Percentiles rank a stretch among this genome's conserved stretches.
phyloP scores from a whole-genome alignment of 768 basidiomycete species.

The Russula virescens region DNA sequence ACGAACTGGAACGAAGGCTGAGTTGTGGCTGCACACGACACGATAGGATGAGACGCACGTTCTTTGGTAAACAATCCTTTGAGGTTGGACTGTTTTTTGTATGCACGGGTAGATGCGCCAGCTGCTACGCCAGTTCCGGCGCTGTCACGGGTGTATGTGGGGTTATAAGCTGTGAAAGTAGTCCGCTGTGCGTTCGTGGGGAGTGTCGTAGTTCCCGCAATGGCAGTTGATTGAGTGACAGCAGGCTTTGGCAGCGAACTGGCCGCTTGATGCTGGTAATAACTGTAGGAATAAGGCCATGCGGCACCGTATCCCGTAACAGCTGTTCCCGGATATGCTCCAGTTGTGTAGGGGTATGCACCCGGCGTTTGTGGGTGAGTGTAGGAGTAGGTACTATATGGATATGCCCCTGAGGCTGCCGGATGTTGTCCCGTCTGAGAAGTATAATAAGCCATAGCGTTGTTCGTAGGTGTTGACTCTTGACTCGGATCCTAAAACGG shows the following conservation, averaged over 20 bases:
- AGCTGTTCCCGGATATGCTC: constrained; percentile 52
- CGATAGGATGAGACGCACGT: constrained; percentile 41
- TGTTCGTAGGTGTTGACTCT: not conserved
- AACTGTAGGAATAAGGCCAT: constrained; percentile 68
- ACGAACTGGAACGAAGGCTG: constrained; percentile 46
- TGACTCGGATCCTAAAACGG: not conserved
- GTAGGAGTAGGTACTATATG: constrained; percentile 53
- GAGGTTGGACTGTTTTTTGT: constrained; percentile 60
- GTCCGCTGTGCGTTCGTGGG: constrained; percentile 25
- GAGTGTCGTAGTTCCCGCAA: constrained; percentile 18
- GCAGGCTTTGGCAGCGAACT: constrained; percentile 24
- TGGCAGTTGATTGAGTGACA: constrained; percentile 22
- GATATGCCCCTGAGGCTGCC: constrained; percentile 50
- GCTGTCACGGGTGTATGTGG: constrained; percentile 46
- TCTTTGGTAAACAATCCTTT: constrained; percentile 79
- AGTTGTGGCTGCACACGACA: not conserved
- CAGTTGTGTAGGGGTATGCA: constrained; percentile 45
- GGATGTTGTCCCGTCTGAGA: constrained; percentile 25
- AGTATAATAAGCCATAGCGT: constrained; percentile 32
- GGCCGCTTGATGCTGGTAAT: constrained; percentile 33
- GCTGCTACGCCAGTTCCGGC: constrained; percentile 37
- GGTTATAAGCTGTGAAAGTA: constrained; percentile 34
- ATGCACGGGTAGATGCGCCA: constrained; percentile 40
- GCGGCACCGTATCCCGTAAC: constrained; percentile 56
- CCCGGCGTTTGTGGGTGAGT: constrained; percentile 37